phyloP scores from a whole-genome alignment of 1,284 basidiomycete genomes.

The Peniophora sp. region DNA sequence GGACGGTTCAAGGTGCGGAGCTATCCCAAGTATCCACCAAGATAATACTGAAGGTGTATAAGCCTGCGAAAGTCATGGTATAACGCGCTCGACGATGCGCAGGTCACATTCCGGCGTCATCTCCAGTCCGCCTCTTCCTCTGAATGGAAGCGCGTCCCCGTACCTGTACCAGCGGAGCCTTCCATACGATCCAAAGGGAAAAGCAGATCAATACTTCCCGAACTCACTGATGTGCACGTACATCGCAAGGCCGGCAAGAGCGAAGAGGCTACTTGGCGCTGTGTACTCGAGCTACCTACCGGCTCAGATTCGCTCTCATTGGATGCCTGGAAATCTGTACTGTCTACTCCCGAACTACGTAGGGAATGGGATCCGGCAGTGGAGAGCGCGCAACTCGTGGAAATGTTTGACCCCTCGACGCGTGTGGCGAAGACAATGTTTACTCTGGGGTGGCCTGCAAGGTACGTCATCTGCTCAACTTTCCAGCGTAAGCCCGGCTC shows the following conservation, averaged over 20 bases:
- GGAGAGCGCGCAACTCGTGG: slow-evolving; percentile 75
- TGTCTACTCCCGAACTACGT: slow-evolving; percentile 80
- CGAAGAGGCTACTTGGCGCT: slow-evolving; percentile 75
- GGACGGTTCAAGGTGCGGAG: slow-evolving; percentile 32
- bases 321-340: slow-evolving; percentile 76
- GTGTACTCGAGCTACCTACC: slow-evolving; percentile 71
- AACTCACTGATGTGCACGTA: slow-evolving; percentile 57
- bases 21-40: not conserved
- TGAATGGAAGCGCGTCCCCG: slow-evolving; percentile 67
- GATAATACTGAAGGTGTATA: not conserved
- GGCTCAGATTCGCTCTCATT: slow-evolving; percentile 58
- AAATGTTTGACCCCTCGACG: slow-evolving; percentile 82
- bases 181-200: slow-evolving; percentile 52
- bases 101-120: slow-evolving; percentile 61
- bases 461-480: slow-evolving; percentile 47
- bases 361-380: slow-evolving; percentile 93
- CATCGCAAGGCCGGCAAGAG: slow-evolving; percentile 57
- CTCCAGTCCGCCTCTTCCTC: slow-evolving; percentile 52
- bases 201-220: slow-evolving; percentile 42
- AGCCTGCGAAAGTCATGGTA: slow-evolving; percentile 75
- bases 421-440: slow-evolving; percentile 87
- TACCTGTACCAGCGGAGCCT: slow-evolving; percentile 28
- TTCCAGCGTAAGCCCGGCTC: slow-evolving; percentile 4
- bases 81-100: slow-evolving; percentile 59
- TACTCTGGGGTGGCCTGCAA: slow-evolving; percentile 93